These are phyloP conservation scores for Falciphora oryzae DNA, from an alignment of 2,329 filamentous ascomycete species.

Conservation along the genomic window DNA sequence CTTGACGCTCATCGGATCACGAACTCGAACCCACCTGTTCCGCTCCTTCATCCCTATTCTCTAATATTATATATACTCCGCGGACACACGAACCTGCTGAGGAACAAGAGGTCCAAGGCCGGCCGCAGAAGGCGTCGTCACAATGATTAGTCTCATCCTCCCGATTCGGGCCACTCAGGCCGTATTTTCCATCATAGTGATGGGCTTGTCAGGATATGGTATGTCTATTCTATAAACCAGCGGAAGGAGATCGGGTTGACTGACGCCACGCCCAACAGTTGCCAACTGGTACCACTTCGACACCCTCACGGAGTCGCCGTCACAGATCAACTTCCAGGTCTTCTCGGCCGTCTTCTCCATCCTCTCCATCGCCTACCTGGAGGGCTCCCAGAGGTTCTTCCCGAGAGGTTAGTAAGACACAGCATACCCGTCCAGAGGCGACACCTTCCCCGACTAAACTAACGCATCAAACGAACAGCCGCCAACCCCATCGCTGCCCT, in stretches of 20 bases:
- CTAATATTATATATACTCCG: neutral
- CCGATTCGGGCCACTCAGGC: conserved; percentile 9
- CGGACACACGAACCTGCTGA: neutral
- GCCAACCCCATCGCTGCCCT: conserved; percentile 45
- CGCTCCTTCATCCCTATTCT: neutral
- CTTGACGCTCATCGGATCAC: neutral
- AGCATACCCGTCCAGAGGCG: neutral
- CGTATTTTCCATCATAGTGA: conserved; percentile 37
- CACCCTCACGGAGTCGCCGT: conserved; percentile 48
- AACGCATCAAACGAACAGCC: conserved; percentile 20
- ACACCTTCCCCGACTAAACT: conserved; percentile 2
- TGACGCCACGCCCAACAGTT: conserved; percentile 34
- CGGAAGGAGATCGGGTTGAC: neutral
- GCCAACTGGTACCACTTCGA: conserved; percentile 54
- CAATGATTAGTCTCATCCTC: conserved; percentile 7
- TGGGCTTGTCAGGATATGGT: conserved; percentile 46
- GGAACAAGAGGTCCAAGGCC: neutral
- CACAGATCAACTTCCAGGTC: conserved; percentile 53
- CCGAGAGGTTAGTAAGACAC: conserved; percentile 30
- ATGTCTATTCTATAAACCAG: conserved; percentile 13
- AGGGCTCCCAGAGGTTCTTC: conserved; percentile 40
- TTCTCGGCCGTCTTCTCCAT: conserved; percentile 49
- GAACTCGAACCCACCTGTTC: neutral
- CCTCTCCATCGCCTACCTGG: conserved; percentile 48
- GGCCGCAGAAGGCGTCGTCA: neutral